Base-by-base conservation (phyloP, 768 basidiomycete genomes). In the Kwoniella dendrophila region DNA sequence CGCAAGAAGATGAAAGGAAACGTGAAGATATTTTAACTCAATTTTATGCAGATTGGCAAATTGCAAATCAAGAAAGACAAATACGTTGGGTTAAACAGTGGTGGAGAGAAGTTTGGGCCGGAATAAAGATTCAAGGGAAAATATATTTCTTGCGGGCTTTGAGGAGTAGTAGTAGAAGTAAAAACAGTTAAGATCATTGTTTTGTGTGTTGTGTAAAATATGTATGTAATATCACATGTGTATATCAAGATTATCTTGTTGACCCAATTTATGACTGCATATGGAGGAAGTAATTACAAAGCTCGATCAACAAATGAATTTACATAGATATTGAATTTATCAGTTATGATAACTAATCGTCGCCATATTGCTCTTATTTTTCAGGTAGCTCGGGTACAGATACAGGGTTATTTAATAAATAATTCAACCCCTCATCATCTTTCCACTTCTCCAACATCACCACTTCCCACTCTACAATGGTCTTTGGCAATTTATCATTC, bases 21-120 rank as follows among this genome's bases (percentile, higher is more conserved):
- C 33, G 58, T 27, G 72, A 76, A 62, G 68, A 73, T 6, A 53
- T 49, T 33, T 48, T 73, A 40, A 56, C 56, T 12, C 68, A 67
- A 50, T 76, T 76, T 41, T 76, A 76, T 43, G 72, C 72, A 7
- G 74, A 76, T 61, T 76, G 74, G 74, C 74, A 73, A 53, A 62
- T 60, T 4, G 40, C 70, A 5, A 73, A 76, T 53, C 64, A 66
- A 36, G 65, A 62, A 10, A 34, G 49, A 30, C 73, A 73, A 59
- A 55, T 54, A 12, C 43, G 48, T 30, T 76, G 74, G 74, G 74
- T 76, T 4, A 62, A 59, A 48, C 62, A 68, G 32, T 76, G 74
- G 74, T 76, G 74, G 74, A 49, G 68, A 20, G 74, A 76, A 38
- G 48, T 73, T 30, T 73, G 70, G 70, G 66, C 33, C 7, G 68